Percentiles rank a stretch among this genome's conserved stretches.
Evolutionary conservation across 306 rosid species (phyloP).

Genomic region (Acacia crassicarpa): DNA sequence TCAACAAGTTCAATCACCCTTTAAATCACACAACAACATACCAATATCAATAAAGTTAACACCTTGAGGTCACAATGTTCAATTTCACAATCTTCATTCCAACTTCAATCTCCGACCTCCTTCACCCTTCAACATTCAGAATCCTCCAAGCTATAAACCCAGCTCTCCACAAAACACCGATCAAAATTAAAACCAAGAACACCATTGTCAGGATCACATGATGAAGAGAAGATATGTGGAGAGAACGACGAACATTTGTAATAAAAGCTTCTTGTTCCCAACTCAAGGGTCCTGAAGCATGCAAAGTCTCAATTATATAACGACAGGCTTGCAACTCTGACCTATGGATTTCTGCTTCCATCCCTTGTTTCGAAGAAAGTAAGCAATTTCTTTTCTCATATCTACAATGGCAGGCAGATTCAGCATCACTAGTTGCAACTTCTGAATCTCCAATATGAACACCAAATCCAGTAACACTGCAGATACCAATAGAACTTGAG

Average conservation of each 20-base stretch:
- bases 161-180: too few relatives aligned
- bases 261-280: constrained; percentile 94
- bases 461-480: constrained; percentile 63
- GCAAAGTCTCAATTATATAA: constrained; percentile 86
- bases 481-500: constrained; percentile 85
- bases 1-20: too few relatives aligned
- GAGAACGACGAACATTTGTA: constrained; percentile 91
- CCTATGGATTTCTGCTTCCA: constrained; percentile 80
- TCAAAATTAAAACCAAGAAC: too few relatives aligned
- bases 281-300: constrained; percentile 95
- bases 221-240: constrained; percentile 54
- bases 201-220: too few relatives aligned
- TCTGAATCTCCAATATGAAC: constrained; percentile 56
- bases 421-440: constrained; percentile 61
- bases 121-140: too few relatives aligned
- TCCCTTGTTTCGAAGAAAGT: constrained; percentile 49
- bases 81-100: too few relatives aligned
- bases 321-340: constrained; percentile 83
- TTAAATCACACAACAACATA: too few relatives aligned
- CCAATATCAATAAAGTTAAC: too few relatives aligned
- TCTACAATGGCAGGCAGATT: constrained; percentile 54
- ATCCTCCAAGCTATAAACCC: too few relatives aligned
- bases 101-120: too few relatives aligned
- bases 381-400: constrained; percentile 46
- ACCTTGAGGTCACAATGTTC: too few relatives aligned